Percentiles rank a stretch among this genome's conserved stretches.
These are phyloP conservation scores for Cenchrus americanus DNA, from an alignment of 176 grass and related monocot species.

Conservation along the genomic window DNA sequence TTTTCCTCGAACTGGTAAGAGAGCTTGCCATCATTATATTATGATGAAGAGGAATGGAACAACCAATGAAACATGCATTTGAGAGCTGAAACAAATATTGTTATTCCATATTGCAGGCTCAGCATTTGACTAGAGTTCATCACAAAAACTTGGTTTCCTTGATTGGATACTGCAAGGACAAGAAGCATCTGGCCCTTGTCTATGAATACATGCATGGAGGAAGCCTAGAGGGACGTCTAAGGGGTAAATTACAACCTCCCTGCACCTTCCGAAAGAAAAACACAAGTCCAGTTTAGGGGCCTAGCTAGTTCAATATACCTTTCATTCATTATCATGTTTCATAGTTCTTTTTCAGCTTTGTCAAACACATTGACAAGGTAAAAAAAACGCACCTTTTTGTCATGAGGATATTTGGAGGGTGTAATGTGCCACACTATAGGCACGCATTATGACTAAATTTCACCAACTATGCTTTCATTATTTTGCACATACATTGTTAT, in stretches of 20 bases:
- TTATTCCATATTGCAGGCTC: constrained; percentile 49
- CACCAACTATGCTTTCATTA: background rate
- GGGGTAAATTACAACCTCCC: constrained; percentile 15
- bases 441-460: background rate
- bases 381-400: background rate
- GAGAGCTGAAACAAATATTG: background rate
- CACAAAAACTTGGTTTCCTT: constrained; percentile 72
- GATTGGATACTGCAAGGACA: constrained; percentile 78
- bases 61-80: background rate
- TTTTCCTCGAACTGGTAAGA: too few species aligned
- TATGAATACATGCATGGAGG: constrained; percentile 66
- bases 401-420: background rate
- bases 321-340: background rate
- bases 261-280: background rate
- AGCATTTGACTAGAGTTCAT: constrained; percentile 67
- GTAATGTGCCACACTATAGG: background rate
- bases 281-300: background rate
- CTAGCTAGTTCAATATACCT: too few species aligned
- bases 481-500: background rate
- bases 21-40: too few species aligned
- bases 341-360: background rate
- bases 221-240: constrained; percentile 41
- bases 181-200: constrained; percentile 54
- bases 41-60: too few species aligned
- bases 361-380: background rate